Evolutionary conservation across 1,284 basidiomycete species (phyloP).

Genomic region (Irpex rosettiformis): DNA sequence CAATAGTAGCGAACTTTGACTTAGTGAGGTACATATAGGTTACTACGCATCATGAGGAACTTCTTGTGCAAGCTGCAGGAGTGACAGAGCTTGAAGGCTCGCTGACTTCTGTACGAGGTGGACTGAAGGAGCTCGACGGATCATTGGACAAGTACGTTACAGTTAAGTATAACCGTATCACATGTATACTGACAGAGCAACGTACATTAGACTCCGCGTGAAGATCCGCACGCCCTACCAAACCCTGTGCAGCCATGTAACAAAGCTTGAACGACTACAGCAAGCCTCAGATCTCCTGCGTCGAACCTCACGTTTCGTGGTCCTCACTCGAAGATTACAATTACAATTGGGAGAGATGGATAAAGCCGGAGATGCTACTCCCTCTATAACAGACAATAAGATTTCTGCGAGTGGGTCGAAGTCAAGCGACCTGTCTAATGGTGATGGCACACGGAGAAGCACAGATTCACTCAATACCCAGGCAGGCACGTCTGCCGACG

Average conservation of each 20-base stretch:
- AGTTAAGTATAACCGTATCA: not conserved
- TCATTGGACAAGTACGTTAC: constrained; percentile 67
- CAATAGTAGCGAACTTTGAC: not conserved
- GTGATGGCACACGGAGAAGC: constrained; percentile 4
- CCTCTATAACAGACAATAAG: constrained; percentile 15
- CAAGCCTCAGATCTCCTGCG: constrained; percentile 81
- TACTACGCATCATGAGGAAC: constrained; percentile 67
- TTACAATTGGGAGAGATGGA: constrained; percentile 73
- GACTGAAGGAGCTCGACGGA: constrained; percentile 63
- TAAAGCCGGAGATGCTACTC: constrained; percentile 16
- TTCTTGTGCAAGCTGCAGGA: constrained; percentile 69
- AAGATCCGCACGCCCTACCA: constrained; percentile 85
- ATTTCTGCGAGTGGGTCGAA: constrained; percentile 1
- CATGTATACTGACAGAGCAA: not conserved
- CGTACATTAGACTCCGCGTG: constrained; percentile 56
- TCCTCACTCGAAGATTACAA: constrained; percentile 77
- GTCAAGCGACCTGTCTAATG: not conserved
- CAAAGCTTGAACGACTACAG: constrained; percentile 72
- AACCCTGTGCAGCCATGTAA: constrained; percentile 66
- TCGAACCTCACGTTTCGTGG: constrained; percentile 78
- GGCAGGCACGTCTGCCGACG: constrained; percentile 34
- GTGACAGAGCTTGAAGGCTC: constrained; percentile 63
- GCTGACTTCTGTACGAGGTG: constrained; percentile 56
- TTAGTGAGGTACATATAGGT: constrained; percentile 38
- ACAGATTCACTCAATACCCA: constrained; percentile 20